Base-by-base conservation (phyloP, 1,284 basidiomycete genomes). In the Ganoderma meredithae region DNA sequence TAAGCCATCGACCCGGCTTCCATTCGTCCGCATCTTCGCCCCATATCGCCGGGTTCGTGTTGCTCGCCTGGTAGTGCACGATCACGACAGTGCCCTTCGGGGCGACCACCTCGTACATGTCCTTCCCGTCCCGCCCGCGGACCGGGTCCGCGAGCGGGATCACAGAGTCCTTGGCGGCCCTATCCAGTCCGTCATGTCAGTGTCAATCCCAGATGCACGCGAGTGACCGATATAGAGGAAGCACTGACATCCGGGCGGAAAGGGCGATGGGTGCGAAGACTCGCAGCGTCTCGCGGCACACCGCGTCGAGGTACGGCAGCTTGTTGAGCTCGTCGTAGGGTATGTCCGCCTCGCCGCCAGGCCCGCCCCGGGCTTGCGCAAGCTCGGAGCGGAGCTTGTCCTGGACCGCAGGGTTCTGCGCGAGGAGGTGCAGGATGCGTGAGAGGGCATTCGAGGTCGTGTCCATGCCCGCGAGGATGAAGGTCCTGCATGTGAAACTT, bases 221-320 rank as follows among this genome's bases (percentile, higher is more conserved):
- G 6, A 0, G 31, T 2, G 2, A 9, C 22, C 27, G 3, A 31
- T n/a, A 1, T 4, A 41, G 19, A 6, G 27, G 6, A 9, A 43
- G 40, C 15, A 43, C 62, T 36, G 13, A 60, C 63, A 41, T 27
- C 33, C 40, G 19, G 9, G n/a, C 62, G n/a, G 41, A 41, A 6
- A 52, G 10, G 10, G 9, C 9, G 39, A 55, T 27, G 25, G 47
- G 36, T 0, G 81, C 79, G 94, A 91, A 60, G 86, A 85, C n/a
- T 91, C 47, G 25, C 4, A 52, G 31, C 17, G 60, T 62, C 52
- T 63, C 49, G 4, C 62, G 31, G 49, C 63, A 78, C 6, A 86
- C 83, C 3, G 82, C 82, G 64, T 90, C 87, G 33, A 90, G 79
- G 70, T 86, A 88, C 0, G 81, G 79, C 0, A 88, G 76, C 47